phyloP scores from a whole-genome alignment of 495 filamentous ascomycete genomes.

The Neurospora africana region DNA sequence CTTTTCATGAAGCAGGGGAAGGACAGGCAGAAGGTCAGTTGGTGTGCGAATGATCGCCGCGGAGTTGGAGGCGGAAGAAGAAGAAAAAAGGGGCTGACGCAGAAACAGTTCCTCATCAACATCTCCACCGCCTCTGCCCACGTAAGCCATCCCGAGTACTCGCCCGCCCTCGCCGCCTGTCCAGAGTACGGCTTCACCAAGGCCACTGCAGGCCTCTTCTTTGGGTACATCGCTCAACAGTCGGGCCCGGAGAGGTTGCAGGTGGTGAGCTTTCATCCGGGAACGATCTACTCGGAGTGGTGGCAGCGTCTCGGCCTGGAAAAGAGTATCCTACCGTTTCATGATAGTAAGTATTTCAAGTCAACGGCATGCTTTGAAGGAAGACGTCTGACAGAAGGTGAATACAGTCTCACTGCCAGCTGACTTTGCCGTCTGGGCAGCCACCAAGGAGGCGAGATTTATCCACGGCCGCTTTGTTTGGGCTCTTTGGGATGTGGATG shows the following conservation, averaged over 20 bases:
- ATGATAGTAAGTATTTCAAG: slow-evolving; percentile 23
- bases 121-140: slow-evolving; percentile 25
- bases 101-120: slow-evolving; percentile 25
- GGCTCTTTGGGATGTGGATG: slow-evolving; percentile 45
- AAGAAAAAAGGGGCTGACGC: neutral
- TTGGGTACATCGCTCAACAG: slow-evolving; percentile 29
- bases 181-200: slow-evolving; percentile 29
- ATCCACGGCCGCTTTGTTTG: slow-evolving; percentile 40
- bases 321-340: slow-evolving; percentile 16
- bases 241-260: slow-evolving; percentile 23
- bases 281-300: slow-evolving; percentile 24
- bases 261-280: slow-evolving; percentile 36
- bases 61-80: neutral
- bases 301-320: slow-evolving; percentile 9
- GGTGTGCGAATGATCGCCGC: neutral
- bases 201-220: slow-evolving; percentile 24
- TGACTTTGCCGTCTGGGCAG: slow-evolving; percentile 40
- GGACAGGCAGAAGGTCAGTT: neutral
- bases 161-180: neutral
- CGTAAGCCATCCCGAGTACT: slow-evolving; percentile 4
- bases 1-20: slow-evolving; percentile 20
- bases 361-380: neutral
- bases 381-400: neutral
- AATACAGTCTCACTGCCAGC: slow-evolving; percentile 31
- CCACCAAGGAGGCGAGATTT: slow-evolving; percentile 38